Base-by-base conservation (phyloP, 169 alveolate genomes). In the Theileria parva region DNA sequence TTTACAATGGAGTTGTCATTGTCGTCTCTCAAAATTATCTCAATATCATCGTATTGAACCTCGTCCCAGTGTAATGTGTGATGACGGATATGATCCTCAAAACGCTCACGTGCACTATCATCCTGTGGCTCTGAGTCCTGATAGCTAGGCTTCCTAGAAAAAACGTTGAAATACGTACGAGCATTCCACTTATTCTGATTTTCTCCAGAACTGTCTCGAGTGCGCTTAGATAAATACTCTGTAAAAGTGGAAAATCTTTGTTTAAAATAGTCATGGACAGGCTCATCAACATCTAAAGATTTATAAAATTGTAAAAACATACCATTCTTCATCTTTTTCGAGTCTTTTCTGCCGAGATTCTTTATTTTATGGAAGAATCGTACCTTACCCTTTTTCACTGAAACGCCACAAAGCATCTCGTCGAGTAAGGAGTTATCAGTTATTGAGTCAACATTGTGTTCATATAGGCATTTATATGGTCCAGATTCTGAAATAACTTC, bases 1-100 rank as follows among this genome's bases (percentile, higher is more conserved):
- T 72, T 44, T 21, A 85, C 66, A n/a, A 77, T 60, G 17, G 86
- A 72, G 68, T 77, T 72, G 55, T 73, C 75, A 32, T 85, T 70
- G 51, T 70, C 67, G 80, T 77, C 87, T 6, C 91, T 39, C 37
- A 85, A 32, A 23, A 77, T 72, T n/a, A 78, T 73, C 67, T 85
- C 91, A 5, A 85, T 67, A 28, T 78, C 68, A 74, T 85, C 91
- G 75, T 85, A 85, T 28, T 77, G 87, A 75, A 71, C 71, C 63
- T 85, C 91, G 64, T 72, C 87, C 91, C 91, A 85, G 74, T 79
- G 86, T 3, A 44, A 48, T 8, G 87, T 85, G 60, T 85, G 91
- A 6, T 77, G 21, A 32, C 32, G 37, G 28, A 80, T 72, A 57
- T 85, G 87, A 6, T 85, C 91, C 74, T 78, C 50, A 39, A 85